Evolutionary conservation across 495 filamentous ascomycete species (phyloP).

Genomic region (Durotheca rogersii): DNA sequence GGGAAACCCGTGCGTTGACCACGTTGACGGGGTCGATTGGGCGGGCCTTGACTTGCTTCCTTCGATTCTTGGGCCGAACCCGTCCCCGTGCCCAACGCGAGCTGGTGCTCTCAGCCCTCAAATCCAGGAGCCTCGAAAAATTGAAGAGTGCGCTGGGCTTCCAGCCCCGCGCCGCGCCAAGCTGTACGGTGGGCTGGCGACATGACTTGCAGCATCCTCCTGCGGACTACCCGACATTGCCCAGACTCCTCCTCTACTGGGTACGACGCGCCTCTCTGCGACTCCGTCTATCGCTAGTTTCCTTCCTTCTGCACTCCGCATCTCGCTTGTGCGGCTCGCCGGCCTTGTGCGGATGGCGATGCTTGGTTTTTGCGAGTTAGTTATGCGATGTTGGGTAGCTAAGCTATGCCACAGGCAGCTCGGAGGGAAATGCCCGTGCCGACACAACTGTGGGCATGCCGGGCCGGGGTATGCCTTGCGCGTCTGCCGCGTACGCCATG

Average conservation of each 20-base stretch:
- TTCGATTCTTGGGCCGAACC: too few species aligned
- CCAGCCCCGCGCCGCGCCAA: neutral
- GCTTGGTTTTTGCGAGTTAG: neutral
- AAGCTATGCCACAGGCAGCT: neutral
- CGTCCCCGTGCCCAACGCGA: too few species aligned
- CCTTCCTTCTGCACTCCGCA: conserved; percentile 12
- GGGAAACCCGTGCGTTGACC: conserved; percentile 14
- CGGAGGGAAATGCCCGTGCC: neutral
- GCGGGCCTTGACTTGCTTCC: too few species aligned
- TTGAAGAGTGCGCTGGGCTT: conserved; percentile 9
- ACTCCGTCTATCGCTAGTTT: neutral
- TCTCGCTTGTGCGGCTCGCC: neutral
- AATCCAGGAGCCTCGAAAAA: conserved; percentile 18
- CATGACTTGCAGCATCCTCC: conserved; percentile 23
- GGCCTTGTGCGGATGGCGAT: neutral
- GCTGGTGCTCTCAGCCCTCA: conserved; percentile 13
- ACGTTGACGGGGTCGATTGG: conserved; percentile 27
- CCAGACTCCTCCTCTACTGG: too few species aligned
- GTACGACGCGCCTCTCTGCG: too few species aligned
- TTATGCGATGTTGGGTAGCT: neutral
- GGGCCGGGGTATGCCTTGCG: too few species aligned
- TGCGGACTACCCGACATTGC: conserved; percentile 3
- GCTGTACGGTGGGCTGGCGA: conserved; percentile 1
- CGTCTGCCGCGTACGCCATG: too few species aligned
- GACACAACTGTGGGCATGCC: too few species aligned